Base-by-base conservation (phyloP, 164 flowering plant species). In the Stephania cephalantha region DNA sequence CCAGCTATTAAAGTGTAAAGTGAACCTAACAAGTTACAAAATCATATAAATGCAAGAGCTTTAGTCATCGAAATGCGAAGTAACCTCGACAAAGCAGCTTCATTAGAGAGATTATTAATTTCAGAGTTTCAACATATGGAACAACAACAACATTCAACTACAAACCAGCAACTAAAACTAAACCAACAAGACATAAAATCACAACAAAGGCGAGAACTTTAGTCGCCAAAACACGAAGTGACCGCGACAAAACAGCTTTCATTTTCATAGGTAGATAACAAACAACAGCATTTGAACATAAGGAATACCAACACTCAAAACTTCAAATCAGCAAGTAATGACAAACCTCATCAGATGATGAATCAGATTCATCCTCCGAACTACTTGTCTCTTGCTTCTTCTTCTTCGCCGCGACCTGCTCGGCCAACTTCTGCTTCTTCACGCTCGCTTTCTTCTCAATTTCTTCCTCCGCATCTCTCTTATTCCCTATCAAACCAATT, bases 401-500 rank as follows among this genome's bases (percentile, higher is more conserved):
- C 83, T 85, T 86, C 80, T 85, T 85, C 74, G 73, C 69, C 52
- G 77, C 80, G 48, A 80, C 85, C 55, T 80, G 78, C 20, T 79
- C 78, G 6, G 73, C 79, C 1, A 70, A 70, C 84, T 91, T 91
- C 80, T 85, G 88, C 83, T 89, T 91, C 85, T 91, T 91, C 0
- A 78, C 78, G 76, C 68, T 81, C 48, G 68, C 83, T 74, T 71
- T 55, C 74, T 87, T 88, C 82, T 85, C 85, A 7, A 84, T 1
- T 11, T 71, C 82, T 13, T 80, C 87, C 71, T 85, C 91, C 9
- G 92, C 89, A 42, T 81, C 86, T 69, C 97, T 87, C 88, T 91
- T 91, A 25, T 35, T 68, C 29, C 79, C 79, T 77, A 8, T 50
- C 29, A 29, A 45, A 71, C 4, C 1, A 58, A 64, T 25, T 35